These are phyloP conservation scores for Plantago major DNA, from an alignment of 257 asterid genomes.

Conservation along the genomic window DNA sequence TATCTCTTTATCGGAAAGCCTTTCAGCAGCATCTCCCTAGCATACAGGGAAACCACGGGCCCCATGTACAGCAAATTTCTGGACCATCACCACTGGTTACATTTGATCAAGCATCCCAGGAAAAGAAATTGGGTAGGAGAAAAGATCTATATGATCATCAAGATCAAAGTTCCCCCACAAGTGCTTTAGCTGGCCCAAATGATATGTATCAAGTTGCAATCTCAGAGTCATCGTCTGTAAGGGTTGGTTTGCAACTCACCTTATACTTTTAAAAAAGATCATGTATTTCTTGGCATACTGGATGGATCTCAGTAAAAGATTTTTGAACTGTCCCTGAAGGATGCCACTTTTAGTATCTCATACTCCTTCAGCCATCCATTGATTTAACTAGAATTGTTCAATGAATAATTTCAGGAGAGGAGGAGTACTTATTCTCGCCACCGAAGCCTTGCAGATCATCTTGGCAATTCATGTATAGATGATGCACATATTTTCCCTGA, in stretches of 20 bases:
- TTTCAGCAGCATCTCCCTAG: conserved; percentile 46
- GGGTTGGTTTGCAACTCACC: conserved; percentile 35
- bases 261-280: background rate
- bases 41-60: conserved; percentile 22
- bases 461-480: conserved; percentile 43
- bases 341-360: background rate
- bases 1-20: conserved; percentile 65
- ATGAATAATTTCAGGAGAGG: conserved; percentile 47
- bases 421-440: conserved; percentile 38
- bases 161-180: conserved; percentile 35
- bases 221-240: conserved; percentile 42
- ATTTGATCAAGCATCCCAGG: conserved; percentile 23
- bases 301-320: too few species aligned
- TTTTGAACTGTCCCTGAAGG: too few species aligned
- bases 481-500: conserved; percentile 49
- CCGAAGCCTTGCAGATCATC: conserved; percentile 70
- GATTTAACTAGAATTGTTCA: background rate
- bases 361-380: conserved; percentile 12
- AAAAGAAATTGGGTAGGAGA: conserved; percentile 15
- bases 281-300: background rate
- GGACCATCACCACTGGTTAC: conserved; percentile 26
- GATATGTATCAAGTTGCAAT: conserved; percentile 29
- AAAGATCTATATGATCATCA: conserved; percentile 22
- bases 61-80: conserved; percentile 20
- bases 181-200: conserved; percentile 38